Base-by-base conservation (phyloP, 2,329 filamentous ascomycete species). In the Trichoderma oligosporum region DNA sequence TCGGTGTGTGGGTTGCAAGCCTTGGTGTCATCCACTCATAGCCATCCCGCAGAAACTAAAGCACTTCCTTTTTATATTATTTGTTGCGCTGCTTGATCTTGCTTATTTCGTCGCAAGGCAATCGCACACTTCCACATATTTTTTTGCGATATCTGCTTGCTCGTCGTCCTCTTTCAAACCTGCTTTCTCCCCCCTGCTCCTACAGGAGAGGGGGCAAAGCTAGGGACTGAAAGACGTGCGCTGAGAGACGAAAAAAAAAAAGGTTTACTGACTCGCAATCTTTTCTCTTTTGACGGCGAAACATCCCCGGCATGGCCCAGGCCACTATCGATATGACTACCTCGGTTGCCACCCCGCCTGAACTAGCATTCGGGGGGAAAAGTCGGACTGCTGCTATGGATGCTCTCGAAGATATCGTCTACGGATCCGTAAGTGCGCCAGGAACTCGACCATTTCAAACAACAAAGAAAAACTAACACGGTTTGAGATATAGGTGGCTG, bases 401-500 rank as follows among this genome's bases (percentile, higher is more conserved):
- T 67, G 89, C 90, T 4, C 67, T 93, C 38, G 92, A 96, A 72
- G 92, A 97, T 68, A 83, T 99, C 56, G 69, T 87, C 9, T 97
- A 91, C 71, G 94, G 94, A 70, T 97, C 93, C 59, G 84, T 92
- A 74, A 71, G 86, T 74, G 4, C 29, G 7, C 31, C 20, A 12
- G 22, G 4, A 14, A 16, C 18, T 12, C 24, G 11, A 9, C 14
- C 9, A 29, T 11, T 16, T 18, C 9, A n/a, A 22, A 11, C 7
- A 7, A 8, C 14, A 22, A 38, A 18, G 22, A 31, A 24, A 25
- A 14, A n/a, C 31, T 55, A 24, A 18, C 22, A n/a, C 38, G 39
- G 25, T 54, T 61, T 35, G 51, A 61, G 49, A 6, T 41, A 24
- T 62, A 91, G 88, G 73, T 83, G 59, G 92, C 93, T 56, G 94